Evolutionary conservation across 106 monocot species (phyloP), one percentile per base, ranked within the genome.

Genomic region (Triglochin maritima): DNA sequence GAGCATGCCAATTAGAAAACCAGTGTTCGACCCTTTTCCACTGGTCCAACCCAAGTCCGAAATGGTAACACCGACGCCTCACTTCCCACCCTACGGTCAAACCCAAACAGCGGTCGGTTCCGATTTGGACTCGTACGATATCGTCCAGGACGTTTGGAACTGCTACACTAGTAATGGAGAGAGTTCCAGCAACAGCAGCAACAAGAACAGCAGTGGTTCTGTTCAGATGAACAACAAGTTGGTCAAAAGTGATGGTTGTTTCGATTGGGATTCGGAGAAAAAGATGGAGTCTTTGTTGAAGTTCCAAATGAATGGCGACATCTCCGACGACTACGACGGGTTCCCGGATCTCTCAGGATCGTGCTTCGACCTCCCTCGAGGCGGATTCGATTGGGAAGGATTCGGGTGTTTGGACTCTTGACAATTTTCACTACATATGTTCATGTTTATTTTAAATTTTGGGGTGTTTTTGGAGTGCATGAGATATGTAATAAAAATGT

Each of bases 91-190:
- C 60, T 61, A 61, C 44, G 55, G 2, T n/a, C 55, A 55, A 55
- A 55, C 55, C 55, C 55, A 9, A 55, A 10, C 55, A 3, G 55
- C 55, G 3, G 48, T 8, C 49, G 16, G 49, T 14, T 64, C 64
- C 47, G 49, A n/a, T 45, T 16, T 64, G 48, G 14, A 47, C 48
- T 5, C 47, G n/a, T 46, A 64, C 6, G 64, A 64, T 47, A 45
- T 64, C 4, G 64, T 64, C n/a, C 47, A 48, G 46, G 64, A 64
- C 46, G 64, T 49, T 0, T 64, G 64, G 64, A 64, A 64, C 64
- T 64, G 64, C 46, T 64, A 48, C 46, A 48, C 3, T 7, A 64
- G 46, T n/a, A 15, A 7, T 3, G 48, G 64, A 9, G 48, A 64
- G 17, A 49, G 47, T 7, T 49, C 13, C 9, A 47, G 49, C 64